Evolutionary conservation across 140 eudicot genomes (phyloP).

Genomic region (Bidens hawaiensis): DNA sequence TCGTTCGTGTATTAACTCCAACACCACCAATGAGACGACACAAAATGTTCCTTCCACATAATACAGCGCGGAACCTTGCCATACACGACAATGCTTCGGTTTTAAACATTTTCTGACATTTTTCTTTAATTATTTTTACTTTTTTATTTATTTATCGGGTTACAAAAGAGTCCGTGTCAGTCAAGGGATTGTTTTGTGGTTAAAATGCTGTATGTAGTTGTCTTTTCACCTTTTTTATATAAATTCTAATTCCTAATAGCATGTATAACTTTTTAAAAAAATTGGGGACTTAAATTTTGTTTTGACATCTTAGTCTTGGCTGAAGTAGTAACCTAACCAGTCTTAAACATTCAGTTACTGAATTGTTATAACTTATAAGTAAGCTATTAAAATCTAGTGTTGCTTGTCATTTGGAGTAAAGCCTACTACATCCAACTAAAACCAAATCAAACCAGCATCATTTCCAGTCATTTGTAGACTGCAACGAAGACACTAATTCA

Average conservation of each 20-base stretch:
- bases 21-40: slow-evolving; percentile 27
- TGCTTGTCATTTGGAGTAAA: too few relatives aligned
- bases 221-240: slow-evolving; percentile 17
- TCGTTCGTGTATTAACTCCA: slow-evolving; percentile 48
- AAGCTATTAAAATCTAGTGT: too few relatives aligned
- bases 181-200: neutral
- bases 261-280: too few relatives aligned
- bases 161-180: neutral
- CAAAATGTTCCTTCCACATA: slow-evolving; percentile 16
- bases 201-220: slow-evolving; percentile 23
- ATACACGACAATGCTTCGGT: slow-evolving; percentile 4
- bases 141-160: neutral
- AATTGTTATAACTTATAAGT: too few relatives aligned
- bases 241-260: neutral
- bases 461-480: too few relatives aligned
- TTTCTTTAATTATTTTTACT: neutral
- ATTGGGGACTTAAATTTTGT: too few relatives aligned
- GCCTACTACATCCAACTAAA: too few relatives aligned
- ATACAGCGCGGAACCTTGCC: slow-evolving; percentile 19
- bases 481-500: too few relatives aligned
- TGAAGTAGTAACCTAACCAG: too few relatives aligned
- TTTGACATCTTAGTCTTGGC: too few relatives aligned
- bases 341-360: too few relatives aligned
- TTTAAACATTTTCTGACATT: neutral
- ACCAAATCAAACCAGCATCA: too few relatives aligned